phyloP scores from a whole-genome alignment of 2,329 filamentous ascomycete genomes.

The Verticillium nonalfalfae region DNA sequence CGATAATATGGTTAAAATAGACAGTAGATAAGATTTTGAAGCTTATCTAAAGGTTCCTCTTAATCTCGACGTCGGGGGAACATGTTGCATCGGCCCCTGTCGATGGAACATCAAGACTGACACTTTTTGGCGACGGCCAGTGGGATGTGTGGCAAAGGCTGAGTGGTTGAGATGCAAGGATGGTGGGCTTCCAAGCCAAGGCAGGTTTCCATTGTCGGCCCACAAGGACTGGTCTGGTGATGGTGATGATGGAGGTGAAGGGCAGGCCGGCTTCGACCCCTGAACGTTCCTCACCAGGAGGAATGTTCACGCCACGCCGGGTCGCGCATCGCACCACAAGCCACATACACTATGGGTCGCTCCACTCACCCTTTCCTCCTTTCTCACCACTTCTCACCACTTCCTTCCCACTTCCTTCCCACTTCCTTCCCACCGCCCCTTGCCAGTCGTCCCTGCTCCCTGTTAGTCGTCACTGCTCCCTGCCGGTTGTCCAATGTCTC shows the following conservation, averaged over 20 bases:
- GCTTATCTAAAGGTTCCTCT: too few species aligned
- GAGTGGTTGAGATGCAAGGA: neutral
- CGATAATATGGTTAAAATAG: too few species aligned
- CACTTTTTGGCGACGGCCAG: neutral
- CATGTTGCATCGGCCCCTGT: too few species aligned
- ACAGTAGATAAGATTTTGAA: too few species aligned
- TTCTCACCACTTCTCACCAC: neutral
- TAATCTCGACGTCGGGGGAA: too few species aligned
- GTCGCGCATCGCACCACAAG: neutral
- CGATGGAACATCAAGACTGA: neutral
- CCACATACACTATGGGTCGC: neutral
- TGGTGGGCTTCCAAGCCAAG: neutral
- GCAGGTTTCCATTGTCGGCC: neutral
- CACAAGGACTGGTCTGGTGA: neutral
- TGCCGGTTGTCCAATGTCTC: neutral
- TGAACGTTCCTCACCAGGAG: neutral
- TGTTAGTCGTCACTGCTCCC: too few species aligned
- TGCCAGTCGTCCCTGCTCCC: too few species aligned
- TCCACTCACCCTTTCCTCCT: neutral
- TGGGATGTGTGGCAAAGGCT: neutral
- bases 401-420: neutral
- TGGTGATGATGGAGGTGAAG: neutral
- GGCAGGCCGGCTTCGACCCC: neutral
- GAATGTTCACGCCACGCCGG: neutral
- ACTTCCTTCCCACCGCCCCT: too few species aligned